These are phyloP conservation scores for Yamadazyma triangularis DNA, from an alignment of 1,139 yeast genomes.

Conservation along the genomic window DNA sequence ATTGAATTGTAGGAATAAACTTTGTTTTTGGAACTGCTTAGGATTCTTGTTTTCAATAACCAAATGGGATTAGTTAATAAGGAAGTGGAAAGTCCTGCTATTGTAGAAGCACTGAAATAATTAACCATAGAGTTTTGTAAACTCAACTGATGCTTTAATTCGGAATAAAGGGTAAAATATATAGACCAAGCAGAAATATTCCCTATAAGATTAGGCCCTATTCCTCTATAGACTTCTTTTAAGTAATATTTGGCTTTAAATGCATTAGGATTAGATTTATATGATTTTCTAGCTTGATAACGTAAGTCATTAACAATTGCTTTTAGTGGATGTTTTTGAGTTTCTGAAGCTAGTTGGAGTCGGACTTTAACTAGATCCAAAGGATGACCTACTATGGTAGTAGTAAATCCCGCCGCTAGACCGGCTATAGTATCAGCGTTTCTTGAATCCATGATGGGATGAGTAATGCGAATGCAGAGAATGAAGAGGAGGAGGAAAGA, in stretches of 20 bases:
- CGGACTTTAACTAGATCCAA: constrained; percentile 80
- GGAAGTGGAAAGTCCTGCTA: constrained; percentile 75
- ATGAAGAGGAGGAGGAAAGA: too few relatives aligned
- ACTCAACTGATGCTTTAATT: constrained; percentile 35
- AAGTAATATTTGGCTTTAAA: neutral
- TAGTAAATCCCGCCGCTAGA: constrained; percentile 71
- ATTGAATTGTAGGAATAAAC: constrained; percentile 56
- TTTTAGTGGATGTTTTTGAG: neutral
- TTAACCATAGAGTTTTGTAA: constrained; percentile 6
- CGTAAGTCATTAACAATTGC: constrained; percentile 2
- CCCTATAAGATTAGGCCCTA: constrained; percentile 76
- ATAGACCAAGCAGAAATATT: constrained; percentile 86
- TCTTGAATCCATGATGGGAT: too few relatives aligned
- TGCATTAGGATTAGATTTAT: constrained; percentile 1
- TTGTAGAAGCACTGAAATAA: constrained; percentile 33
- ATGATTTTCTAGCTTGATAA: constrained; percentile 1
- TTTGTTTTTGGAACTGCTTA: constrained; percentile 40
- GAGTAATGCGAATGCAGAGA: too few relatives aligned
- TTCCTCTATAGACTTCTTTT: constrained; percentile 60
- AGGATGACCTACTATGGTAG: constrained; percentile 85
- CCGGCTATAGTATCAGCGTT: constrained; percentile 81
- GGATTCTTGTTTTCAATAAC: constrained; percentile 85
- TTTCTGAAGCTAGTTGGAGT: constrained; percentile 47
- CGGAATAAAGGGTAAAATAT: constrained; percentile 72
- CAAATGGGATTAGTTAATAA: constrained; percentile 85